Base-by-base conservation (phyloP, 2,329 filamentous ascomycete species). In the Metarhizium rileyi region DNA sequence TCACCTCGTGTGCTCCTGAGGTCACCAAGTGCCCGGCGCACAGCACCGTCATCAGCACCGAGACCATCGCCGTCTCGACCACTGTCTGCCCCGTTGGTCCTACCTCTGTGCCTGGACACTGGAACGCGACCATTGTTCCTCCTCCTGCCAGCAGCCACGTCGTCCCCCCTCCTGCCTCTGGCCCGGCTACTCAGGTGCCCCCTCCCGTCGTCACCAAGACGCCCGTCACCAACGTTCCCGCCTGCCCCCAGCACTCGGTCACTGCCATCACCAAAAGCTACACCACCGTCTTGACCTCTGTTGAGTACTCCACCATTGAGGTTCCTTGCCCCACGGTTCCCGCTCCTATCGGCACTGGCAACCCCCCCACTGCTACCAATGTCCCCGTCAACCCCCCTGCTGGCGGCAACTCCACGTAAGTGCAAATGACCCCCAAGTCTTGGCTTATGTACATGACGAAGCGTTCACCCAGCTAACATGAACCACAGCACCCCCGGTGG, bases 21-120 rank as follows among this genome's bases (percentile, higher is more conserved):
- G 78, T 84, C 61, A 75, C 77, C 65, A 62, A 84, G 78, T 86
- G 83, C 76, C 77, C 76, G 53, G 65, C 66, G 33, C 63, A 61
- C 57, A 63, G 63, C 60, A 68, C 63, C 52, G 58, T 65, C 51
- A 51, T 66, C 49, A 54, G 56, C 42, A 71, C 68, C 48, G 61
- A 66, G 63, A 66, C 65, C 52, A 48, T 67, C 49, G 59, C 64
- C 48, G 56, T 67, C 58, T 67, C 67, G 52, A 70, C 67, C 64
- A 70, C 67, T 48, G 51, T 70, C 61, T 67, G 68, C 69, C 62
- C 67, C 38, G 64, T 65, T 44, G 56, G 56, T 58, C 57, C 55
- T 40, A 57, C 52, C 47, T 53, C 51, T 28, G 14, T 36, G 14
- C 30, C 42, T 26, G 30, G 14, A 41, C 55, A 42, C 44, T 40